phyloP scores from a whole-genome alignment of 2,329 filamentous ascomycete species.

The Cylindrodendrum hubeiense region DNA sequence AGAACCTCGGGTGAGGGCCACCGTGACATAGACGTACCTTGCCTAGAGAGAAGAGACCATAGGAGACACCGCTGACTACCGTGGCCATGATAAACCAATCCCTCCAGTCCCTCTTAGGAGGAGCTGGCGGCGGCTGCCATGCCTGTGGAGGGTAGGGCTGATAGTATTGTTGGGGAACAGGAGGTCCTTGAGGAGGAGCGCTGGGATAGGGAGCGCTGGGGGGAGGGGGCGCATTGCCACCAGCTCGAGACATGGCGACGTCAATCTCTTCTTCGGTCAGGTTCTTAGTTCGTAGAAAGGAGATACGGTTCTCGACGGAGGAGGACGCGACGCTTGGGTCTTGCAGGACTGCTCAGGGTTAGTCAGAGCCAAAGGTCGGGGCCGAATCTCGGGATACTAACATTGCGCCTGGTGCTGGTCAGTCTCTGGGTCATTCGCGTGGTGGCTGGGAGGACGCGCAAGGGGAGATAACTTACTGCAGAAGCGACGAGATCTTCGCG shows the following conservation, averaged over 20 bases:
- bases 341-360: constrained; percentile 77
- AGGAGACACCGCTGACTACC: constrained; percentile 88
- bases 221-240: constrained; percentile 65
- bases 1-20: not conserved
- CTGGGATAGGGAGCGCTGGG: constrained; percentile 57
- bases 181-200: constrained; percentile 58
- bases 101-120: constrained; percentile 91
- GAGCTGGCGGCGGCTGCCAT: constrained; percentile 68
- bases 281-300: constrained; percentile 96
- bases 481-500: constrained; percentile 93
- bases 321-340: constrained; percentile 92
- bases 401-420: constrained; percentile 54
- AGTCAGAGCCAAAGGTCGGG: constrained; percentile 25
- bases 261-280: constrained; percentile 96
- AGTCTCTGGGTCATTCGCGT: constrained; percentile 24
- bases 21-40: constrained; percentile 68
- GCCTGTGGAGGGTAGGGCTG: constrained; percentile 64
- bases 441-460: constrained; percentile 15
- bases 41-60: constrained; percentile 88
- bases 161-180: constrained; percentile 61
- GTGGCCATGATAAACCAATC: constrained; percentile 99
- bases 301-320: constrained; percentile 91
- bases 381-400: constrained; percentile 45
- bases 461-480: constrained; percentile 66
- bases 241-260: constrained; percentile 80